Percentiles rank a stretch among this genome's conserved stretches.
Evolutionary conservation across 2,329 filamentous ascomycete genomes (phyloP).

Genomic region (Allantophomopsis lycopodina): DNA sequence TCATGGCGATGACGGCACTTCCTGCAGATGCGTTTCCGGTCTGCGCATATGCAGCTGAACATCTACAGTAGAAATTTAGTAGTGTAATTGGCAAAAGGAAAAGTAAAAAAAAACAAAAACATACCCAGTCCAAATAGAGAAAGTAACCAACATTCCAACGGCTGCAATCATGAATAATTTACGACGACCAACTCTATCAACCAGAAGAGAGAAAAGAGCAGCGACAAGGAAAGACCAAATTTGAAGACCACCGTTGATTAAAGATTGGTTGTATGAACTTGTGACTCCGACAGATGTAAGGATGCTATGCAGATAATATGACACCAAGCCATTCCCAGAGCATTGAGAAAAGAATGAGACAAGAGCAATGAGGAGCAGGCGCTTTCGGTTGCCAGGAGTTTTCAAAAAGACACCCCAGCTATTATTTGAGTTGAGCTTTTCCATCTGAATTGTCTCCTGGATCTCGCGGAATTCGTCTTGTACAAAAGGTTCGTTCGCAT

Average conservation of each 20-base stretch:
- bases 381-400: conserved; percentile 4
- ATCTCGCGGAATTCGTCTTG: conserved; percentile 25
- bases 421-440: conserved; percentile 14
- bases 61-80: conserved; percentile 7
- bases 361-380: conserved; percentile 2
- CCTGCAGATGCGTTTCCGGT: conserved; percentile 11
- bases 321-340: conserved; percentile 7
- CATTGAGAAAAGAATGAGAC: conserved; percentile 5
- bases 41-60: conserved; percentile 7
- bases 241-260: conserved; percentile 10
- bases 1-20: conserved; percentile 19
- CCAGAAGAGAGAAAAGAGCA: conserved; percentile 27
- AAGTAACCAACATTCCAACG: conserved; percentile 12
- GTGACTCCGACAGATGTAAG: conserved; percentile 13
- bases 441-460: conserved; percentile 21
- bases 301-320: conserved; percentile 22
- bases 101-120: conserved; percentile 9
- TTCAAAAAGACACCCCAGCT: conserved; percentile 18
- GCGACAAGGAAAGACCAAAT: conserved; percentile 22
- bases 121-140: conserved; percentile 14
- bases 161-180: conserved; percentile 34
- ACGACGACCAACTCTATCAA: conserved; percentile 20
- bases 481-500: conserved; percentile 20
- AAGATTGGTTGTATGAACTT: conserved; percentile 7
- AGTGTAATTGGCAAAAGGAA: conserved; percentile 9